Conservation (phyloP, 352 stramenopile genomes). For the Pythium periplocum region DNA sequence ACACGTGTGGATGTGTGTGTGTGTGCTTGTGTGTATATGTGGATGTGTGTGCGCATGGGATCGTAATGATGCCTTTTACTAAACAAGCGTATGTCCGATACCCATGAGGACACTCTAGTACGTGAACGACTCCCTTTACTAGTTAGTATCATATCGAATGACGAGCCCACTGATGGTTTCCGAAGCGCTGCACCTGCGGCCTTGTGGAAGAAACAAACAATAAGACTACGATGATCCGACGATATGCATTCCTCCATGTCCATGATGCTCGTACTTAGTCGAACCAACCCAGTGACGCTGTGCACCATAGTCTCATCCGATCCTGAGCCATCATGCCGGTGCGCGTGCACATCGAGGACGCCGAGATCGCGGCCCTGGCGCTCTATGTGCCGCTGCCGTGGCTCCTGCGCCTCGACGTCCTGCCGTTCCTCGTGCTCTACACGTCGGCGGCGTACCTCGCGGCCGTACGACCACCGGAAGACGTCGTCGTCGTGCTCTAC, state of each 20-base stretch:
- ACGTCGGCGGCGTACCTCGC: slow-evolving; percentile 28
- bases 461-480: slow-evolving; percentile 18
- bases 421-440: slow-evolving; percentile 42
- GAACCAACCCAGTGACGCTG: neutral
- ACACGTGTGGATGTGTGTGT: slow-evolving; percentile 8
- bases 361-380: slow-evolving; percentile 41
- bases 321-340: neutral
- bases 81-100: slow-evolving; percentile 88
- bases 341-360: slow-evolving; percentile 40
- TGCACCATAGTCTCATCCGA: no score
- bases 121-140: slow-evolving; percentile 33
- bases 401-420: slow-evolving; percentile 40
- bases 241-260: slow-evolving; percentile 22
- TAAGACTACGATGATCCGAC: slow-evolving; percentile 89
- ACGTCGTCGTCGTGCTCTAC: slow-evolving; percentile 41
- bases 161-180: slow-evolving; percentile 62
- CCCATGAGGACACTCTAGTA: slow-evolving; percentile 59
- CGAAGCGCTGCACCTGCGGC: slow-evolving; percentile 7
- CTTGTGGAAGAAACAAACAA: slow-evolving; percentile 58
- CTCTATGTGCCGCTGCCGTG: slow-evolving; percentile 63
- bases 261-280: slow-evolving; percentile 15
- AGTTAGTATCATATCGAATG: slow-evolving; percentile 38
- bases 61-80: slow-evolving; percentile 59
- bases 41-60: slow-evolving; percentile 1
- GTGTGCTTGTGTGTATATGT: slow-evolving; percentile 13